Evolutionary conservation across 495 filamentous ascomycete species (phyloP), one percentile per base, ranked within the genome.

Genomic region (Daldinia bambusicola): DNA sequence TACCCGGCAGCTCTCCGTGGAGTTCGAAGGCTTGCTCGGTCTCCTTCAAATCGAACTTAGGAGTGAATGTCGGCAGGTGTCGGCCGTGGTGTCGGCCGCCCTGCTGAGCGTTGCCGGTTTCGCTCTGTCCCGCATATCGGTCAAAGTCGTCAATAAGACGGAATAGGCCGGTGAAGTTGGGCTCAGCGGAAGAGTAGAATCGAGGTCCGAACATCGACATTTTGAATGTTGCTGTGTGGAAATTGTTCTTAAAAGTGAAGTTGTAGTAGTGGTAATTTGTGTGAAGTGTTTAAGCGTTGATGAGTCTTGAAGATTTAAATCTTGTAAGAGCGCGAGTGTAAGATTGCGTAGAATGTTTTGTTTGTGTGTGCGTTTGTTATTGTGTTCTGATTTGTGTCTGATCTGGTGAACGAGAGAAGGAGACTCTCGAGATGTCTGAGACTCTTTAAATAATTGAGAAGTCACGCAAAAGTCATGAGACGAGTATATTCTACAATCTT

Each of bases 1-100:
- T 84, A 41, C 95, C 95, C 0, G 95, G 93, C 0, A 97, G 86
- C 79, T 97, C 95, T 72, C 93, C 94, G 73, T 95, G 89, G 2
- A 98, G 89, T 72, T 94, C 86, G 79, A 95, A 98, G 71, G 76
- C 77, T 13, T 88, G 75, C 45, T 85, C 82, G 2, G 83, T 78
- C 80, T 97, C 93, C 63, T 86, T 85, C 51, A 97, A 85, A 76
- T 98, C 94, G 80, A 98, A 97, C 67, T 87, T 87, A 1, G 93
- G 93, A 8, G 81, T 77, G 82, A 93, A 94, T 53, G 84, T 80
- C n/a, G 61, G 76, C 22, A 72, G 10, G 50, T 66, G 74, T 22
- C 69, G 75, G 7, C 50, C 58, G 22, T 74, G 80, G 32, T 78
- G 67, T 73, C 30, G 65, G 40, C 58, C 71, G 72, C 60, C 51